phyloP scores from a whole-genome alignment of 192 early-diverging fungal genomes.

The Phlyctochytrium bullatum region DNA sequence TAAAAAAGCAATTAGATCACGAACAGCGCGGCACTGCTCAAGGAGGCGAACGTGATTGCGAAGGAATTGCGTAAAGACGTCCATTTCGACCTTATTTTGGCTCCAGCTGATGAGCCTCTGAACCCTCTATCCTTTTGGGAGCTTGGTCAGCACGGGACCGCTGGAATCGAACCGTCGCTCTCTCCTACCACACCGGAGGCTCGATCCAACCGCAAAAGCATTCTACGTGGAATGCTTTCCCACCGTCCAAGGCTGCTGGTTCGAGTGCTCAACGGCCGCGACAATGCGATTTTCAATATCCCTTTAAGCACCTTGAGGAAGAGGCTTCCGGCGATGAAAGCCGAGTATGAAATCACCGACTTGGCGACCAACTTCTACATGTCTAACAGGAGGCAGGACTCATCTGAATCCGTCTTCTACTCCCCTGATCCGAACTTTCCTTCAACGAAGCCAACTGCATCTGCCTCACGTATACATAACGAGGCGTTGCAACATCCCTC shows the following conservation, averaged over 20 bases:
- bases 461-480: no score
- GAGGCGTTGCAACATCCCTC: no score
- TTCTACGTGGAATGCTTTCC: not conserved
- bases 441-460: not conserved
- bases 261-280: conserved; percentile 20
- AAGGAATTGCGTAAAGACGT: conserved; percentile 79
- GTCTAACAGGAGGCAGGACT: not conserved
- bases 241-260: conserved; percentile 13
- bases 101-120: conserved; percentile 2
- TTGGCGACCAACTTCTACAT: not conserved
- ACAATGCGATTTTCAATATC: conserved; percentile 16
- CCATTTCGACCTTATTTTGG: conserved; percentile 77
- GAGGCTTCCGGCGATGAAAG: not conserved
- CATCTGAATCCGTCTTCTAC: not conserved
- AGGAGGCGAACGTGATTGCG: conserved; percentile 89
- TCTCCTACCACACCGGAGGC: not conserved
- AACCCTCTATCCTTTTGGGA: conserved; percentile 43
- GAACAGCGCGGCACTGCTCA: conserved; percentile 46
- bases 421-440: not conserved
- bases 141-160: no score
- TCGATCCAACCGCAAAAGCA: no score
- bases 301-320: not conserved
- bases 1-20: conserved; percentile 6
- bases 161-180: not conserved
- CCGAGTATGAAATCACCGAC: not conserved